Evolutionary conservation across 1,284 basidiomycete species (phyloP), one percentile per base, ranked within the genome.

Genomic region (Malassezia dermatis): DNA sequence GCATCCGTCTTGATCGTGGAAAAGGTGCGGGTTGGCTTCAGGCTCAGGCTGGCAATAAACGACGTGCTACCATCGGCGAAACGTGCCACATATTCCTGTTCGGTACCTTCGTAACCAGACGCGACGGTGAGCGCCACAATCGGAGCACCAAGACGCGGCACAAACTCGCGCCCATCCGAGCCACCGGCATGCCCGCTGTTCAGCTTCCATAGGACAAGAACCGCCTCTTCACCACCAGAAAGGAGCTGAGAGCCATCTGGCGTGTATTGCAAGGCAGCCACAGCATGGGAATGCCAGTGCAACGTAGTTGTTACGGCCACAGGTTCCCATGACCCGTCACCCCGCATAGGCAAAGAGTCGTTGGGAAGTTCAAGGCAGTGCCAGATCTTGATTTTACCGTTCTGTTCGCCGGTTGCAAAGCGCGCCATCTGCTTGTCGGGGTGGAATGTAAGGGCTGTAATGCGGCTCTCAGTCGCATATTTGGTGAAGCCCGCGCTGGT

Each of bases 221-320:
- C 93, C 31, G 87, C 83, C 76, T 98, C 94, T 74, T 96, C 89
- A 41, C 94, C 94, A 62, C 90, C 94, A 51, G 88, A 94, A 44
- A 98, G 77, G 19, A 99, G 78, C 72, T 95, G 91, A 2, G 89
- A 86, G 12, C 94, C 94, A 62, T 91, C 91, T 2, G 84, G 77
- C 0, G 89, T 88, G 75, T 95, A 99, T 0, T 85, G 79, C 24
- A 99, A 76, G 1, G 87, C 86, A 2, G 86, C 83, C n/a, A 98
- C 88, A 5, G 89, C 83, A 73, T 98, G 91, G 0, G 93, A 86
- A 72, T 99, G 94, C 94, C 94, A 99, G 76, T 96, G 93, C 45
- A 95, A 77, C 4, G 84, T 82, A 1, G 88, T 86, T 0, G 89
- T 93, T 59, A 88, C 84, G 1, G 85, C 60, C 40, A 54, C 56